Evolutionary conservation across 108 stramenopile species (phyloP).

Genomic region (Fragilaria radians): DNA sequence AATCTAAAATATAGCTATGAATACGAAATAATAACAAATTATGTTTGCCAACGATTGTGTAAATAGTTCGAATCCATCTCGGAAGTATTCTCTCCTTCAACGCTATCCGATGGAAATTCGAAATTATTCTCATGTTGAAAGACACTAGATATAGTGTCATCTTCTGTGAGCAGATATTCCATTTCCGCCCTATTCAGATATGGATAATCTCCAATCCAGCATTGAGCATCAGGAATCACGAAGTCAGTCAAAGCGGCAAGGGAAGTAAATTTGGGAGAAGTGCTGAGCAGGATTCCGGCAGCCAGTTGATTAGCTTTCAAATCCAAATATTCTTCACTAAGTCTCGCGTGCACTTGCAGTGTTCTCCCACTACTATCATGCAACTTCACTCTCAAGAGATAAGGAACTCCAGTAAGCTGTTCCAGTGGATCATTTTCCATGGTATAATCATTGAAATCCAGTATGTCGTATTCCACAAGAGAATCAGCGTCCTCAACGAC

Average conservation of each 20-base stretch:
- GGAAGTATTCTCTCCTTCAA: no score
- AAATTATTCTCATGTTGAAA: slow-evolving; percentile 12
- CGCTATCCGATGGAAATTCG: no score
- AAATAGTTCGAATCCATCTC: no score
- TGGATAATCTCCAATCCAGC: slow-evolving; percentile 80
- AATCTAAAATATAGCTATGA: background rate
- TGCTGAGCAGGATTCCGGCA: slow-evolving; percentile 48
- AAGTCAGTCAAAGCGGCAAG: slow-evolving; percentile 73
- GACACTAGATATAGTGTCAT: slow-evolving; percentile 38
- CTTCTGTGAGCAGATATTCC: slow-evolving; percentile 28
- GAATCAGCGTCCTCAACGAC: slow-evolving; percentile 61
- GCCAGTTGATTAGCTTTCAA: slow-evolving; percentile 45
- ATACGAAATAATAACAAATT: no score
- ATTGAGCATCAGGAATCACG: slow-evolving; percentile 46
- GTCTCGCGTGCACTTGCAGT: slow-evolving; percentile 68
- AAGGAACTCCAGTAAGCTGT: slow-evolving; percentile 54
- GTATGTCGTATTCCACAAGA: slow-evolving; percentile 53
- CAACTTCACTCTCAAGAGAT: slow-evolving; percentile 49
- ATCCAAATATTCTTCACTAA: slow-evolving; percentile 71
- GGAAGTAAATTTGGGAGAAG: slow-evolving; percentile 35
- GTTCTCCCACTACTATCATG: slow-evolving; percentile 36
- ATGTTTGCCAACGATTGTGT: no score
- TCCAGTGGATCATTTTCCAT: slow-evolving; percentile 66
- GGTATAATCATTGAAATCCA: slow-evolving; percentile 66
- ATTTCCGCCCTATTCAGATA: slow-evolving; percentile 48